Percentiles rank a stretch among this genome's conserved stretches.
phyloP scores from a whole-genome alignment of 2,329 filamentous ascomycete genomes.

The Cladophialophora immunda region DNA sequence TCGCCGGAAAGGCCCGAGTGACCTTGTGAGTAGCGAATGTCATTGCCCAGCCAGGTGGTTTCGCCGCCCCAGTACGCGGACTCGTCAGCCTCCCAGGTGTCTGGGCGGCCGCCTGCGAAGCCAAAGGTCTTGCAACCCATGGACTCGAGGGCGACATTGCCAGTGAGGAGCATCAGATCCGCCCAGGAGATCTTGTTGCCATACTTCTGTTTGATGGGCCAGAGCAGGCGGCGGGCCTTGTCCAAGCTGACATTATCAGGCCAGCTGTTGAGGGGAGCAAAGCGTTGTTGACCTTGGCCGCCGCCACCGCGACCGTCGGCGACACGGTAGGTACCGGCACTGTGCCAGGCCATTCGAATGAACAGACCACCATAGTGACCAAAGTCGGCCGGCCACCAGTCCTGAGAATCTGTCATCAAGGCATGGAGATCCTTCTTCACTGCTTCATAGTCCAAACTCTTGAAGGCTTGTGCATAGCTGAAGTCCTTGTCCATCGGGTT shows the following conservation, averaged over 20 bases:
- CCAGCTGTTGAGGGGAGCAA: slow-evolving; percentile 83
- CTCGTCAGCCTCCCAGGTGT: slow-evolving; percentile 80
- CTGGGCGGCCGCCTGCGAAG: slow-evolving; percentile 75
- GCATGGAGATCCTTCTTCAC: slow-evolving; percentile 77
- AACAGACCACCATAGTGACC: slow-evolving; percentile 84
- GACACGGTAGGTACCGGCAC: slow-evolving; percentile 79
- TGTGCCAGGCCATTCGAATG: slow-evolving; percentile 83
- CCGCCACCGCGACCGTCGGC: slow-evolving; percentile 78
- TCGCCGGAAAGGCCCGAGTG: slow-evolving; percentile 55
- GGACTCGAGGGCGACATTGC: slow-evolving; percentile 79
- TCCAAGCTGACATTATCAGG: slow-evolving; percentile 80
- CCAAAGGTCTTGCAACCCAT: slow-evolving; percentile 79
- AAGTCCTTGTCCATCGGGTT: slow-evolving; percentile 73
- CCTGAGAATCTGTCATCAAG: slow-evolving; percentile 80
- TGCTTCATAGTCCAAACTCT: slow-evolving; percentile 73
- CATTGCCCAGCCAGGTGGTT: slow-evolving; percentile 77
- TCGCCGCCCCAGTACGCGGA: slow-evolving; percentile 80
- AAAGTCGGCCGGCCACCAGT: slow-evolving; percentile 84
- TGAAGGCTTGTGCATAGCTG: slow-evolving; percentile 77
- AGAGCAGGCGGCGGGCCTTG: slow-evolving; percentile 80
- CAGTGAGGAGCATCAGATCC: slow-evolving; percentile 74
- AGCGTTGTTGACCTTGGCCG: slow-evolving; percentile 78
- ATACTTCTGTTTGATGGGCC: slow-evolving; percentile 87
- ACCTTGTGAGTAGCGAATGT: slow-evolving; percentile 70
- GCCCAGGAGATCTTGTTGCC: slow-evolving; percentile 85